phyloP scores from a whole-genome alignment of 495 filamentous ascomycete genomes.

The Lophiotrema nucula region DNA sequence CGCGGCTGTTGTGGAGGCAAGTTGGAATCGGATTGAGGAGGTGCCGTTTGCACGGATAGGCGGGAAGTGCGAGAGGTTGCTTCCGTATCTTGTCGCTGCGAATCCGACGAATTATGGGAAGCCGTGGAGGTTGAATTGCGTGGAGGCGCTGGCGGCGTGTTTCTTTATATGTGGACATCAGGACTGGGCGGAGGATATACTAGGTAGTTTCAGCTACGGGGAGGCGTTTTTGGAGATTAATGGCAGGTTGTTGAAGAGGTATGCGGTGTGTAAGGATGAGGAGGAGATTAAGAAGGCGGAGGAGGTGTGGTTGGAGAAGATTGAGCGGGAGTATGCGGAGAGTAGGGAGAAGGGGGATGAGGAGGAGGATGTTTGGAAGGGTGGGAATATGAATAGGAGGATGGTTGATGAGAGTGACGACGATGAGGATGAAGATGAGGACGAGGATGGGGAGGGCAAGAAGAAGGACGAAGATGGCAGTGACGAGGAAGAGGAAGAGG shows the following conservation, averaged over 20 bases:
- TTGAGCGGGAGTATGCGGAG: constrained; percentile 86
- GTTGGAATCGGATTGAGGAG: constrained; percentile 89
- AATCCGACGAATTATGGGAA: constrained; percentile 97
- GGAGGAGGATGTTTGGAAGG: constrained; percentile 72
- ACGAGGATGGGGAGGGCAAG: constrained; percentile 48
- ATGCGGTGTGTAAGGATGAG: constrained; percentile 78
- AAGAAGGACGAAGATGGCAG: constrained; percentile 45
- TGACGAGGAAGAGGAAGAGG: constrained; percentile 46
- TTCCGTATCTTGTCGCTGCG: constrained; percentile 94
- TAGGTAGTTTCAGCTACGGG: constrained; percentile 85
- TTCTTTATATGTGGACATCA: constrained; percentile 88
- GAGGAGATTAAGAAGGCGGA: constrained; percentile 86
- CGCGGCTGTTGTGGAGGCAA: constrained; percentile 95
- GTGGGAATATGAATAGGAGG: constrained; percentile 78
- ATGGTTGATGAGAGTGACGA: constrained; percentile 53
- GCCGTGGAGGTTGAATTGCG: constrained; percentile 92
- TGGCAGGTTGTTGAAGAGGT: constrained; percentile 72
- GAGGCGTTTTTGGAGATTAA: constrained; percentile 87
- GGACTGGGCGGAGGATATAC: constrained; percentile 82
- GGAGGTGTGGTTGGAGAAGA: constrained; percentile 78
- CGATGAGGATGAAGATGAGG: constrained; percentile 42
- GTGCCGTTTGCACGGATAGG: constrained; percentile 89
- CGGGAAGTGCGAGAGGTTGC: constrained; percentile 86
- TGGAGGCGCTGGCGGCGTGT: constrained; percentile 86
- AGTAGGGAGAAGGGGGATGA: constrained; percentile 65